Percentiles rank a stretch among this genome's conserved stretches.
These are phyloP conservation scores for Vitis hybrid DNA, from an alignment of 177 flowering plant species.

Conservation along the genomic window DNA sequence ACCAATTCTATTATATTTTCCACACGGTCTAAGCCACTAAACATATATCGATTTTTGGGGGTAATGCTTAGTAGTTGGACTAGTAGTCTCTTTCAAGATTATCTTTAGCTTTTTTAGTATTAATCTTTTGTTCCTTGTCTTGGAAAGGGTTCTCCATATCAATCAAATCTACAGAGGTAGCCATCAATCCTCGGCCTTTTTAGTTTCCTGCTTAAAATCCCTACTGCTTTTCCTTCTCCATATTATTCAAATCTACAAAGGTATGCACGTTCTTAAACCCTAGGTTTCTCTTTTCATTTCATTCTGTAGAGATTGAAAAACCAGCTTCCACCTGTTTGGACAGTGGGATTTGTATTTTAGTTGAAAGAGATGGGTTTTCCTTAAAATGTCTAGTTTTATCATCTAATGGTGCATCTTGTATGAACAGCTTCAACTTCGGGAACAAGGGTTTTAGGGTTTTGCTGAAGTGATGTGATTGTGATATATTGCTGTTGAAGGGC, in stretches of 20 bases:
- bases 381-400: no score
- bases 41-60: background rate
- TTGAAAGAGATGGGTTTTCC: no score
- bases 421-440: no score
- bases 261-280: background rate
- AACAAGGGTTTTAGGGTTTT: slow-evolving; percentile 5
- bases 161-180: no score
- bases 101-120: background rate
- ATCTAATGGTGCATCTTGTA: no score
- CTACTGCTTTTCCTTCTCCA: no score
- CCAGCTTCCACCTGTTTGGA: no score
- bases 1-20: background rate
- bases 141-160: background rate
- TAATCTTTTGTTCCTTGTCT: background rate
- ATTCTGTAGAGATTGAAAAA: no score
- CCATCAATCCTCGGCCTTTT: no score
- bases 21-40: background rate
- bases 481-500: background rate
- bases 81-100: background rate
- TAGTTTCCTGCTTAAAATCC: no score
- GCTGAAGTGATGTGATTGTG: background rate
- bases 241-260: background rate
- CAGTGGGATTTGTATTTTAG: no score
- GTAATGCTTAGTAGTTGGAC: background rate
- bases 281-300: background rate